Base-by-base conservation (phyloP, 2,329 filamentous ascomycete genomes). In the Bipolaris zeicola region DNA sequence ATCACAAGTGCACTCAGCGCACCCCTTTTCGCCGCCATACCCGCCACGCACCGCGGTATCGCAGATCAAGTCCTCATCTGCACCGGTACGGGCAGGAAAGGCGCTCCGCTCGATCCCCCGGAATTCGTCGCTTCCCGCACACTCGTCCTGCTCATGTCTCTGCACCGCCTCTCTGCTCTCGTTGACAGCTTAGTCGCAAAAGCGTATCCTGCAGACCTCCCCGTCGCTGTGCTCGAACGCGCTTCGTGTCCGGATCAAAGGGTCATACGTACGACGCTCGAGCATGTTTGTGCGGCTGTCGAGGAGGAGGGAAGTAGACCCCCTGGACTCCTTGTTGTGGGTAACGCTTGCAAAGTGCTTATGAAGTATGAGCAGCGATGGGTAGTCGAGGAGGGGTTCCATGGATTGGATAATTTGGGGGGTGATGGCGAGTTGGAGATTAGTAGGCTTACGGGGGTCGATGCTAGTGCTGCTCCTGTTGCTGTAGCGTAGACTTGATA, bases 21-120 rank as follows among this genome's bases (percentile, higher is more conserved):
- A 8, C 92, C 94, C 0, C 81, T 99, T 2, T 96, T 98, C 73
- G 93, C 93, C 0, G 87, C 83, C 6, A 91, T 99, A 31, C 94
- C 95, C 1, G 83, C 89, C 0, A 99, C 95, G 1, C 94, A 98
- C 78, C 85, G 95, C 5, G 90, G 90, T 42, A 90, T 96, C 0
- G 89, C 92, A 3, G 95, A 99, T 70, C 93, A 98, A 76, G 88
- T 99, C 0, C 83, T 99, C 24, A 85, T 99, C n/a, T 98, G 95
- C 78, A 99, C 95, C 0, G 95, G 95, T 0, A 99, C 95, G 0
- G 95, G 95, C 0, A 87, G 95, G 69, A 96, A 96, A 77, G 95
- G 95, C 11, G 89, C 86, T 52, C 82, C 91, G 0, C 92, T 92
- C 0, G 80, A 85, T n/a, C 92, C 92, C 33, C 95, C 95, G 0